Base-by-base conservation (phyloP, 805 yeast species). In the Kuraishia capsulata region DNA sequence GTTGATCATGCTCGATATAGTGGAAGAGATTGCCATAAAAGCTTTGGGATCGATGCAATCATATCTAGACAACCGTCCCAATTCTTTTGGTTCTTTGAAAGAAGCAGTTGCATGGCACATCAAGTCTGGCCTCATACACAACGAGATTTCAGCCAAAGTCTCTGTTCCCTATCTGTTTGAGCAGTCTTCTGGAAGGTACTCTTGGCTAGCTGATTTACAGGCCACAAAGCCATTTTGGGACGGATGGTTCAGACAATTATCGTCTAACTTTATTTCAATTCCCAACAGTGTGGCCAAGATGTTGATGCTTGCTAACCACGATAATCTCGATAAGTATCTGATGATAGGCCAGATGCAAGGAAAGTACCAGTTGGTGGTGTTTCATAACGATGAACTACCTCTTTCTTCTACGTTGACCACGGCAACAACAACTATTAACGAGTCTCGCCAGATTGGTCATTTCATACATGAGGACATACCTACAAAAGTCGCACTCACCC, bases 341-440 rank as follows among this genome's bases (percentile, higher is more conserved):
- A 87, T 89, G 57, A 78, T 92, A 62, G 60, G 72, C 1, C 98
- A 94, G 59, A 92, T 92, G 98, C 97, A 89, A 60, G 99, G 99
- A 2, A 92, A 37, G 99, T 97, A 14, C 17, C 17, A 9, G 17
- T 5, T 28, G 17, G 17, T 14, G 31, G 17, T 28, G 31, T 28
- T 28, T 11, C 26, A 23, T 11, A 23, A 23, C 26, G 11, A 23
- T 11, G 26, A 23, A 8, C 13, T 28, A 5, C 31, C 31, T 39
- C 39, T 10, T 88, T 4, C 81, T 87, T 40, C 44, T 20, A 50
- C 52, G 9, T 24, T 51, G 5, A 52, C 60, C 4, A 36, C 39
- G 6, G 39, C 39, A 13, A 37, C 30, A 19, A 37, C 11, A n/a
- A 38, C 40, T 11, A 10, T 25, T 3, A 21, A 20, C 16, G 59